Base-by-base conservation (phyloP, 2,329 filamentous ascomycete species). In the Leptographium procerum region DNA sequence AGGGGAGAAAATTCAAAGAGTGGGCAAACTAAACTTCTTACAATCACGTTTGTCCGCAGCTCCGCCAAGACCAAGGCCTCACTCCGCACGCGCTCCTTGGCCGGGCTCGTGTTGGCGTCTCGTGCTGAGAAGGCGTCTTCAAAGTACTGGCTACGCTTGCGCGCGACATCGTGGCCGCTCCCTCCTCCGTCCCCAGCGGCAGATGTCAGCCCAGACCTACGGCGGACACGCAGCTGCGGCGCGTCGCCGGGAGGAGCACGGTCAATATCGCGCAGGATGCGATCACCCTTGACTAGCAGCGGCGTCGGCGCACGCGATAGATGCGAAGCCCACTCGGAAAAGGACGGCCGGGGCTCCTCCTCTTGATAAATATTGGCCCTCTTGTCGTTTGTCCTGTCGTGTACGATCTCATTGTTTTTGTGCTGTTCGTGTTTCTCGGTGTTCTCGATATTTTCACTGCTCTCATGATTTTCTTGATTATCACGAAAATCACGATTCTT, bases 1-100 rank as follows among this genome's bases (percentile, higher is more conserved):
- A 52, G 19, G 7, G 6, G 33, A 9, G 55, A 13, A n/a, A n/a
- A n/a, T n/a, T n/a, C n/a, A n/a, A n/a, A 1, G n/a, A 43, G 26
- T 1, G 2, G 9, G 11, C 50, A 10, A 33, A 24, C 16, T 29
- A 52, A 16, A 36, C 36, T 9, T 6, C 78, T 64, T 71, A 87
- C 84, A 64, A 81, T 80, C 45, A 81, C 79, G 63, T 86, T 88
- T 6, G 83, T 83, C 66, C 78, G 81, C 34, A 88, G 69, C 65
- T 87, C 85, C 29, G 80, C 82, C 61, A 85, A 72, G 51, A 89
- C 77, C 36, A 84, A 73, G 1, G 81, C 80, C 62, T 83, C 78
- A 59, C 76, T 74, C 8, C 72, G 72, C 14, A 83, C 69, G n/a
- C 74, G 74, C 55, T 78, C 76, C 61, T 71, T 74, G 22, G 71